Evolutionary conservation across 1,284 basidiomycete species (phyloP).

Genomic region (Farysia itapuensis): DNA sequence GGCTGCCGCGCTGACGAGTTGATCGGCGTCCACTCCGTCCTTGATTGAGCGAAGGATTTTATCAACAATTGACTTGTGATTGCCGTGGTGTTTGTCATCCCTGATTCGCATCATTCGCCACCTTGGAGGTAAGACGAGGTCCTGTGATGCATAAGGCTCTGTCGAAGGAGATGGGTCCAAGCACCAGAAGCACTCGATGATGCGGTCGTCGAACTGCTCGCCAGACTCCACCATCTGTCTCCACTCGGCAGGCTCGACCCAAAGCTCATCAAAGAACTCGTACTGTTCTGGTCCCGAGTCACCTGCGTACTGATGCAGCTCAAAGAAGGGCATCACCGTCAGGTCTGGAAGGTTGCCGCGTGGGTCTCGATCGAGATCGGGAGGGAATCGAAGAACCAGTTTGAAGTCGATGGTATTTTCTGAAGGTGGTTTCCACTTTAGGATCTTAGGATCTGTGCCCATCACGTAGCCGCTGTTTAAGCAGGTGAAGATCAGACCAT

Average conservation of each 20-base stretch:
- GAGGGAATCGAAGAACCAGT: slow-evolving; percentile 86
- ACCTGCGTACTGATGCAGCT: slow-evolving; percentile 72
- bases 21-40: slow-evolving; percentile 52
- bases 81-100: slow-evolving; percentile 56
- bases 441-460: slow-evolving; percentile 87
- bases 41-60: slow-evolving; percentile 52
- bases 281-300: slow-evolving; percentile 63
- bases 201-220: slow-evolving; percentile 87
- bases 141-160: slow-evolving; percentile 16
- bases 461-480: slow-evolving; percentile 79
- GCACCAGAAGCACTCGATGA: slow-evolving; percentile 88
- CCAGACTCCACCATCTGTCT: slow-evolving; percentile 81
- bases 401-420: slow-evolving; percentile 99
- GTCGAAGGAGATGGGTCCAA: slow-evolving; percentile 62
- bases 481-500: slow-evolving; percentile 96
- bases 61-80: slow-evolving; percentile 51
- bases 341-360: slow-evolving; percentile 69
- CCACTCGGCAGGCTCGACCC: slow-evolving; percentile 89
- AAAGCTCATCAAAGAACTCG: slow-evolving; percentile 83
- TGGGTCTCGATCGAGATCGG: slow-evolving; percentile 59
- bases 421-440: slow-evolving; percentile 96
- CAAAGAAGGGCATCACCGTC: slow-evolving; percentile 80
- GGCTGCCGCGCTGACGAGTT: slow-evolving; percentile 39
- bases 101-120: slow-evolving; percentile 56
- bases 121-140: slow-evolving; percentile 31